Evolutionary conservation across 257 asterid species (phyloP), one percentile per base, ranked within the genome.

Genomic region (Nicotiana knightiana): DNA sequence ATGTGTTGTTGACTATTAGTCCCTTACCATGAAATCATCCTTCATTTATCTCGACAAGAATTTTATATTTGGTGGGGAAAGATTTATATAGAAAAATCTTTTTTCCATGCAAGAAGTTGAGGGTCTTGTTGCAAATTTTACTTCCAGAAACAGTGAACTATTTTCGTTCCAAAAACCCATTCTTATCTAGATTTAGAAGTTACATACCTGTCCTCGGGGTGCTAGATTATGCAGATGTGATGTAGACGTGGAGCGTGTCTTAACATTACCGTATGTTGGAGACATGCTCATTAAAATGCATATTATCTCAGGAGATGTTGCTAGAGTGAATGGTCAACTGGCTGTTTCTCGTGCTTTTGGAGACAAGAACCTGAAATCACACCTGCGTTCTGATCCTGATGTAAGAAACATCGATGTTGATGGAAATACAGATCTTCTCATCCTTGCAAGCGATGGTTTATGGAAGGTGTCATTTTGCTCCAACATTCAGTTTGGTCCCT

Each of bases 301-400:
- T 83, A 59, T 64, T 82, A 15, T 80, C 18, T 65, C 94, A 94
- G 97, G 98, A 62, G 98, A 94, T 79, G 97, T 93, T 75, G 92
- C 98, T 8, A 86, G 98, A 67, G 98, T 94, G 70, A 88, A 94
- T 30, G 97, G 97, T 3, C 98, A 94, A 83, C 86, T 94, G 67
- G 98, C 98, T 3, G 98, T 94, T 75, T 94, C 97, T 51, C 95
- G 98, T 59, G 97, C 98, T 73, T 94, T 94, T 67, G 97, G 98
- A 58, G 98, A 94, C 66, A 94, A 94, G 89, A 94, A 93, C 87
- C 84, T 94, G 87, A 91, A 91, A 87, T 82, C 93, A 0, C 97
- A 94, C 85, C 85, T 94, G 35, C 88, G 97, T 13, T 90, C 94
- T 1, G 97, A 94, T 80, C 98, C 97, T 9, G 98, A 94, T 78